Base-by-base conservation (phyloP, 1,284 basidiomycete species). In the Leccinum ponderosum region DNA sequence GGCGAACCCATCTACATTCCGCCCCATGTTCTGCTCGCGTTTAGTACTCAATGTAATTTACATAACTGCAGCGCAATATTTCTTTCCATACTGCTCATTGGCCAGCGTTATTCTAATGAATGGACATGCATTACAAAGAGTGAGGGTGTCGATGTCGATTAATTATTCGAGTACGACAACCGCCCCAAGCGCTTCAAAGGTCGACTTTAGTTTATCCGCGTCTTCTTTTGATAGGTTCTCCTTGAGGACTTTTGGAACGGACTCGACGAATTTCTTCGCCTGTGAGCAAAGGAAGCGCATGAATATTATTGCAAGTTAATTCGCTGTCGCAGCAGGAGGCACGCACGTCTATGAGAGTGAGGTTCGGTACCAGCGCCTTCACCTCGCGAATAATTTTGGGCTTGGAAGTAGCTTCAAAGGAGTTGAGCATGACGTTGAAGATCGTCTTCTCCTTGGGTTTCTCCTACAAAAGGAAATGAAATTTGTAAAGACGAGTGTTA, bases 241-340 rank as follows among this genome's bases (percentile, higher is more conserved):
- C 82, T 99, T 99, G 71, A 99, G 81, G 4, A 91, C 81, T 79
- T 98, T 93, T 35, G 97, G 97, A 68, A 95, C 80, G 27, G 93
- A 95, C 79, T 99, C 97, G 62, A 99, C 97, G 71, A 99, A 98
- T 81, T 98, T 99, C 87, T 99, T 99, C 39, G 97, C 97, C 95
- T 97, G 68, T 44, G 8, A 67, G 39, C 67, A 69, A 42, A 17
- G 42, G 6, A 57, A 29, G 50, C 39, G 17, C 59, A 31, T 57
- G 52, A 22, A 50, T 64, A 60, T 35, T 64, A 60, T 35, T 64
- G 60, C 58, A 55, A 44, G 58, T 7, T 25, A 29, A 60, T 33
- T 51, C 33, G 53, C 58, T 9, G 7, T 59, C 48, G 20, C 3
- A 15, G 33, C 4, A 22, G 58, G 56, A 33, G 29, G 14, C 20